Evolutionary conservation across 2,329 filamentous ascomycete species (phyloP), one percentile per base, ranked within the genome.

Genomic region (Dactylellina sp.): DNA sequence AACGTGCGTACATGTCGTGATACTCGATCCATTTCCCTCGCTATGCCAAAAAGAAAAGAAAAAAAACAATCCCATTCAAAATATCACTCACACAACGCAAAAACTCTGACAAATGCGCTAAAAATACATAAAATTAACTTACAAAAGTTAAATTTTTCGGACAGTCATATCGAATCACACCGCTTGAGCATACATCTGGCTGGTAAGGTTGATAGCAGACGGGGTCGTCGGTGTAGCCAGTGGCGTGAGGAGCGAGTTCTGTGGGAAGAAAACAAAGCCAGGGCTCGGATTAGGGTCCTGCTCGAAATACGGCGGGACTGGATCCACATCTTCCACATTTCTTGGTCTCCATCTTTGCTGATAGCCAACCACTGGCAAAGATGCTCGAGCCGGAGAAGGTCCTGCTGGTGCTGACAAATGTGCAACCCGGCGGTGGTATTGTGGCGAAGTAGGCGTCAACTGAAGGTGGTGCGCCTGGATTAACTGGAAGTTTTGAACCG

Each of bases 111-210:
- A 44, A 16, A 39, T 28, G 35, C 64, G 56, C 52, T 53, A 53
- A 60, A 60, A 46, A 40, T 25, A 22, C 35, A 57, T 28, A 37
- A 20, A 46, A 55, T 60, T 20, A 52, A 20, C 14, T 9, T 5
- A 16, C 46, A 53, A 49, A n/a, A 20, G 42, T n/a, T 39, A n/a
- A n/a, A n/a, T 46, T 20, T 7, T 39, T 42, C 7, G 6, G 7
- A 37, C 28, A 53, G 50, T 64, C 59, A 68, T 68, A 56, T 5
- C 11, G n/a, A 7, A 56, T 76, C 64, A 75, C 57, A 49, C 64
- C 18, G 61, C 64, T 55, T 65, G 70, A 68, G 60, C 78, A 52
- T 53, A 68, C 71, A 60, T 74, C 60, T 71, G 71, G 56, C 56
- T 62, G 40, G 63, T 66, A 28, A 60, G 60, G 20, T 44, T 64